Base-by-base conservation (phyloP, 2,329 filamentous ascomycete genomes). In the Tolypocladium nubicola region DNA sequence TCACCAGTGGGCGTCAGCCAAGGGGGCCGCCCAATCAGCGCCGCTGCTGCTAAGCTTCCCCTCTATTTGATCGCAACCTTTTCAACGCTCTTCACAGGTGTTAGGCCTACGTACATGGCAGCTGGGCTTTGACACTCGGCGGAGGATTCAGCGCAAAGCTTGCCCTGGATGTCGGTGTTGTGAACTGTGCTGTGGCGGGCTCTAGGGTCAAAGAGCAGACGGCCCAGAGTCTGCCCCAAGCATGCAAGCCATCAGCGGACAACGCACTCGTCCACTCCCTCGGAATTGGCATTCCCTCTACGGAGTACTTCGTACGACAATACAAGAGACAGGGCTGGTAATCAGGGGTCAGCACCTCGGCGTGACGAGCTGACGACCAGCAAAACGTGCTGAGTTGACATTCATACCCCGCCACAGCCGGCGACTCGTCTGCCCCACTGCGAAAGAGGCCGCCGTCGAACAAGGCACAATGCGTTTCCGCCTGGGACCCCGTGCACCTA, bases 1-100 rank as follows among this genome's bases (percentile, higher is more conserved):
- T 40, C 41, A 23, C 19, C 9, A 3, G 47, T 41, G 49, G 55
- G 47, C 47, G 35, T 49, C 55, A 9, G 43, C 41, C 10, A 9
- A n/a, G 38, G 45, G 19, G 16, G 53, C 53, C n/a, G 53, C 38
- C 57, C 57, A 58, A 58, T 58, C 57, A 58, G 40, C 49, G 40
- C 23, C 41, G 38, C 54, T 40, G 26, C 57, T 16, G 47, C n/a
- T 40, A 33, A 30, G 35, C 45, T 56, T 56, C 55, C 55, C 56
- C 50, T 54, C 56, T 38, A 57, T 57, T 56, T 50, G 45, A 21
- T 35, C 21, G 23, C 47, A 56, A 30, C 47, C 33, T 14, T 14
- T n/a, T 37, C 16, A 23, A 9, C 10, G 19, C 50, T 41, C 5
- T 16, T 54, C 38, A 11, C 30, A 19, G 16, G 47, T 33, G 26